Base-by-base conservation (phyloP, 2,329 filamentous ascomycete genomes). In the Achaetomium macrosporum region DNA sequence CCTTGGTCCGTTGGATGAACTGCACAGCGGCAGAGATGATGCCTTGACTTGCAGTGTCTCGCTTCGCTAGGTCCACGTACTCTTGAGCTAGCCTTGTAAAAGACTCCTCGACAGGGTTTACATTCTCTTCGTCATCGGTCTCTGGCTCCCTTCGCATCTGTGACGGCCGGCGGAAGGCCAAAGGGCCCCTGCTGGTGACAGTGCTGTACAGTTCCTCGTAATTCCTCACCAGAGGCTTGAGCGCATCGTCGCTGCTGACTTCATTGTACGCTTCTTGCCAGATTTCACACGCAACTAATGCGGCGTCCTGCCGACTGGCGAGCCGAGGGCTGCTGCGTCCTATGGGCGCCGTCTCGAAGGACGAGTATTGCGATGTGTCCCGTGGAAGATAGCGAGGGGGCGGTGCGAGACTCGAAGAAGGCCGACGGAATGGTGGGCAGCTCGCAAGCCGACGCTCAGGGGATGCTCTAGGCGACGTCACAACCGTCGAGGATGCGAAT, bases 201-300 rank as follows among this genome's bases (percentile, higher is more conserved):
- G 25, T 54, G 25, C 46, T 43, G 40, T 53, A 59, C 30, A 57
- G 54, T 5, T 50, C 30, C 20, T 59, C 55, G 47, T 59, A 59
- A 20, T 57, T 56, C 16, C 39, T 51, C 12, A 59, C 53, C 9
- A 56, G 35, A 1, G 55, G 45, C 19, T 52, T 39, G 10, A 57
- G 36, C 11, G 31, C 16, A 1, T 50, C 43, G 13, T 59, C 53
- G 16, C 16, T 17, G 19, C 19, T 45, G 43, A 59, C 25, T 10
- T 45, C 8, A 11, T 37, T 25, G 42, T 59, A 58, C 1, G 57
- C 55, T 3, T 54, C 46, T 5, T 54, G 42, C 55, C 55, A 59
- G 7, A 59, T 51, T 8, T 57, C 50, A 3, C 48, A 29, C 2
- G 55, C 46, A 6, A 56, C 40, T 13, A 54, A 47, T 25, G 29